These are phyloP conservation scores for Chaetoscypha palmicola DNA, from an alignment of 2,329 filamentous ascomycete species.

Conservation along the genomic window DNA sequence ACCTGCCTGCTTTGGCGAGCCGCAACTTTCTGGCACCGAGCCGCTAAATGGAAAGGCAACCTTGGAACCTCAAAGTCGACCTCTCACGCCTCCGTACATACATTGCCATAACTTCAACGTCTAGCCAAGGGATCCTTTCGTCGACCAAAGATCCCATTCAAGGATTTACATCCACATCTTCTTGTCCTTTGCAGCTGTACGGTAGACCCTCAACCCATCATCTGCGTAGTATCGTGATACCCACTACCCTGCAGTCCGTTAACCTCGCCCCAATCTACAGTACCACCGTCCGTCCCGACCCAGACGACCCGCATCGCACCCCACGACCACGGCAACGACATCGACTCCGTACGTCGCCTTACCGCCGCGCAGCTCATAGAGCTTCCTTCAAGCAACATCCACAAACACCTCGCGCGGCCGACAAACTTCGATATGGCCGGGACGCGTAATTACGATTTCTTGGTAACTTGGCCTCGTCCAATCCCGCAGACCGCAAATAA, in stretches of 20 bases:
- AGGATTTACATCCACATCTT: too few species aligned
- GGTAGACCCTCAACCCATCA: background rate
- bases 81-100: too few species aligned
- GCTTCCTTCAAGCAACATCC: background rate
- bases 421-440: slow-evolving; percentile 63
- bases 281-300: too few species aligned
- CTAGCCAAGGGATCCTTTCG: too few species aligned
- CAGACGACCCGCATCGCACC: slow-evolving; percentile 6
- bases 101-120: too few species aligned
- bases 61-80: too few species aligned
- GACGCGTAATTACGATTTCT: slow-evolving; percentile 98
- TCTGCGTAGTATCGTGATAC: too few species aligned
- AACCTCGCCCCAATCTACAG: background rate
- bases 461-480: slow-evolving; percentile 72
- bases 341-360: too few species aligned
- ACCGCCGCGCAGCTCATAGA: slow-evolving; percentile 5
- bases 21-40: background rate
- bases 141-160: too few species aligned
- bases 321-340: slow-evolving; percentile 5
- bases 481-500: slow-evolving; percentile 1
- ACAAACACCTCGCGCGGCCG: slow-evolving; percentile 14
- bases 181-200: too few species aligned
- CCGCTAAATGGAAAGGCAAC: too few species aligned
- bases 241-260: background rate
- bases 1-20: slow-evolving; percentile 1